Conservation (phyloP, 2,329 filamentous ascomycete genomes). For the Xylariaceae sp. region DNA sequence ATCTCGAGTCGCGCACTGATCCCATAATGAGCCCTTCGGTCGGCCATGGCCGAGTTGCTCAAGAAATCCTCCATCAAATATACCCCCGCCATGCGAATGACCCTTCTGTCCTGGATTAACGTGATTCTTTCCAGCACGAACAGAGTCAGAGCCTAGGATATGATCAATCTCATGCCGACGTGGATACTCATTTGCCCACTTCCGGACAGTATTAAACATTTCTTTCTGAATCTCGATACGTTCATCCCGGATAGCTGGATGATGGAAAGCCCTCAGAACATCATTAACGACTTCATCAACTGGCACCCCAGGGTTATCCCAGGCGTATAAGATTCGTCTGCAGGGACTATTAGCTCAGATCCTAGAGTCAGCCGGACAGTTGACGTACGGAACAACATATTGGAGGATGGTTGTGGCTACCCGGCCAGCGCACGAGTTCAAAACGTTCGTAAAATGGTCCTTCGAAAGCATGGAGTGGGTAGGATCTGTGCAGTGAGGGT, state of each 20-base stretch:
- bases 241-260: conserved; percentile 81
- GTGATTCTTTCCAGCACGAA: conserved; percentile 84
- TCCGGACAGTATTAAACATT: conserved; percentile 87
- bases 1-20: conserved; percentile 65
- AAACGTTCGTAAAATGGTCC: conserved; percentile 80
- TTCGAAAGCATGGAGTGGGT: conserved; percentile 85
- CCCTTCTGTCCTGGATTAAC: conserved; percentile 49
- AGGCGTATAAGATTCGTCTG: conserved; percentile 84
- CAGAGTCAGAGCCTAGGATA: conserved; percentile 81
- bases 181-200: conserved; percentile 76
- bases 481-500: conserved; percentile 75
- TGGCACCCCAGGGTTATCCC: conserved; percentile 84
- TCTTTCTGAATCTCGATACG: conserved; percentile 78
- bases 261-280: conserved; percentile 84
- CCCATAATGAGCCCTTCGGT: conserved; percentile 65
- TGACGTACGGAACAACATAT: conserved; percentile 78
- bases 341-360: conserved; percentile 30
- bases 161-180: conserved; percentile 73
- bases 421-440: conserved; percentile 78
- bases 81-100: conserved; percentile 50
- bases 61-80: conserved; percentile 46
- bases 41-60: conserved; percentile 60
- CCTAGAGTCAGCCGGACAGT: background rate
- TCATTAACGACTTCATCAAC: conserved; percentile 85
- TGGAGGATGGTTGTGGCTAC: conserved; percentile 78